phyloP scores from a whole-genome alignment of 2,329 filamentous ascomycete species.

The Ophiostoma pallidulum region DNA sequence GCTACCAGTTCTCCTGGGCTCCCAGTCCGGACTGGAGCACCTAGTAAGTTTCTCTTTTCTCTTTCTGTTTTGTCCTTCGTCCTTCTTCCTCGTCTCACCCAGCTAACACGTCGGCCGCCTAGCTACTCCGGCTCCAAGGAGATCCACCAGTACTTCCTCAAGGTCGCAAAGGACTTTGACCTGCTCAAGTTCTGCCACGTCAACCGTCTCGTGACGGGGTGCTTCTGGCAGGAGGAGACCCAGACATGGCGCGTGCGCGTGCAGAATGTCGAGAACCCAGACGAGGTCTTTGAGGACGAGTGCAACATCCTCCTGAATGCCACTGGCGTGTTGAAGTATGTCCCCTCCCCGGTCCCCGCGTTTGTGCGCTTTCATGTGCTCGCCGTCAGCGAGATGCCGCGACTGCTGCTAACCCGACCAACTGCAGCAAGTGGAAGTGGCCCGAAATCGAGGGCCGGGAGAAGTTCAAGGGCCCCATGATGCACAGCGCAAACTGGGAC shows the following conservation, averaged over 20 bases:
- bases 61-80: too few species aligned
- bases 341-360: too few species aligned
- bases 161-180: slow-evolving; percentile 9
- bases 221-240: slow-evolving; percentile 7
- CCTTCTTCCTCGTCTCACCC: too few species aligned
- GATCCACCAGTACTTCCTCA: slow-evolving; percentile 26
- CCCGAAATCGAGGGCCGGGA: slow-evolving; percentile 42
- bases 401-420: too few species aligned
- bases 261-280: not conserved
- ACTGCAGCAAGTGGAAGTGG: slow-evolving; percentile 39
- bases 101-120: too few species aligned
- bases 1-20: slow-evolving; percentile 28
- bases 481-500: slow-evolving; percentile 49
- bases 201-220: slow-evolving; percentile 1
- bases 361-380: too few species aligned
- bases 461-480: slow-evolving; percentile 39
- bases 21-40: slow-evolving; percentile 46
- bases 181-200: slow-evolving; percentile 5
- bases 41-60: too few species aligned
- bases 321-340: slow-evolving; percentile 39
- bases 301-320: slow-evolving; percentile 40
- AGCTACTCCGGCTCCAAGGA: slow-evolving; percentile 38
- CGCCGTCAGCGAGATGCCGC: too few species aligned
- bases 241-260: slow-evolving; percentile 2
- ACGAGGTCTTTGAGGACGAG: slow-evolving; percentile 26